Evolutionary conservation across 2,329 filamentous ascomycete species (phyloP).

Genomic region (Amauroascus niger): DNA sequence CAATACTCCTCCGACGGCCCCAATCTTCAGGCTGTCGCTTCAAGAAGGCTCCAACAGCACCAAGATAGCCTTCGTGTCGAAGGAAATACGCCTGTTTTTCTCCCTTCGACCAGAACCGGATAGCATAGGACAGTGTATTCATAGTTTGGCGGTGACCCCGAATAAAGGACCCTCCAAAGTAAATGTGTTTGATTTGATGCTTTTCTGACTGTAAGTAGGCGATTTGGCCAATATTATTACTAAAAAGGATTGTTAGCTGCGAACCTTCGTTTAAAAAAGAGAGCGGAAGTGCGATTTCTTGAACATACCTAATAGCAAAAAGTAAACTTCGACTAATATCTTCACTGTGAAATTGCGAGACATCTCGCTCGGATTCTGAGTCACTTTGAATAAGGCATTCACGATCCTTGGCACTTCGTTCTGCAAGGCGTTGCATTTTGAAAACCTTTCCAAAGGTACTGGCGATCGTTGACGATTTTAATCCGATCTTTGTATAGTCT

Average conservation of each 20-base stretch:
- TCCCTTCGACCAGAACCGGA: constrained; percentile 94
- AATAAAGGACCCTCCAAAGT: constrained; percentile 96
- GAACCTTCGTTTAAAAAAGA: not conserved
- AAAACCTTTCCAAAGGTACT: constrained; percentile 97
- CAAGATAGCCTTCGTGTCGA: constrained; percentile 89
- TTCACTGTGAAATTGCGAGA: constrained; percentile 57
- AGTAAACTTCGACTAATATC: constrained; percentile 87
- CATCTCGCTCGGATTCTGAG: constrained; percentile 29
- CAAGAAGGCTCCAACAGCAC: constrained; percentile 85
- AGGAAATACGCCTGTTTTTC: constrained; percentile 93
- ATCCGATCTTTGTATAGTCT: constrained; percentile 89
- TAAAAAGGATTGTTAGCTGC: constrained; percentile 35
- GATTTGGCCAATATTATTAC: constrained; percentile 97
- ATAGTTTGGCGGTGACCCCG: constrained; percentile 94
- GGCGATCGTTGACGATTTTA: constrained; percentile 92
- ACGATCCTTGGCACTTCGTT: constrained; percentile 65
- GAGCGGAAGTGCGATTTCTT: too few relatives aligned
- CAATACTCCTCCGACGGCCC: constrained; percentile 72
- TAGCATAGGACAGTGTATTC: constrained; percentile 92
- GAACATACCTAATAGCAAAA: constrained; percentile 64
- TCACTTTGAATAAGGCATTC: constrained; percentile 49
- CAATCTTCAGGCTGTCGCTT: constrained; percentile 85
- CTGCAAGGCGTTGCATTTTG: constrained; percentile 77
- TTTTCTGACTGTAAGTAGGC: constrained; percentile 96
- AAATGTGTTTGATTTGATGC: constrained; percentile 82